These are phyloP conservation scores for Hemisphaericaspora nanyangensis DNA, from an alignment of 805 yeast species.

Conservation along the genomic window DNA sequence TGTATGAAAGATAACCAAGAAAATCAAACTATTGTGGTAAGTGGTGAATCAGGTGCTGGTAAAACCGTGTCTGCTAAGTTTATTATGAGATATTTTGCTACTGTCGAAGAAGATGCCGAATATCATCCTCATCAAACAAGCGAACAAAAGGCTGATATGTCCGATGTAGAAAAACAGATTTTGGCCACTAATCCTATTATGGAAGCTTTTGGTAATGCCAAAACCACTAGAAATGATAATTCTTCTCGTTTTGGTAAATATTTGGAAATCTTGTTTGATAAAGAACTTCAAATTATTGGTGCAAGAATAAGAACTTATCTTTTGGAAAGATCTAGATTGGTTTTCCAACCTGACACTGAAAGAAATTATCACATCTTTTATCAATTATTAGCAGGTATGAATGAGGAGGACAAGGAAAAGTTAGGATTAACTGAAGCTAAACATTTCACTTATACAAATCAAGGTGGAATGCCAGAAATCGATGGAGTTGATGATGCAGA, in stretches of 20 bases:
- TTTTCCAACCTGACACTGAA: constrained; percentile 86
- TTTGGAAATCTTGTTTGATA: constrained; percentile 82
- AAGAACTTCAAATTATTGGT: constrained; percentile 76
- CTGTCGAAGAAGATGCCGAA: constrained; percentile 62
- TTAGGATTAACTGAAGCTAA: constrained; percentile 61
- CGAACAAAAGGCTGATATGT: constrained; percentile 58
- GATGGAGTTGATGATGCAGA: constrained; percentile 76
- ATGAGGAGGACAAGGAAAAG: constrained; percentile 48
- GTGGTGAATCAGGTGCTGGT: constrained; percentile 99
- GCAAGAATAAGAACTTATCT: constrained; percentile 91
- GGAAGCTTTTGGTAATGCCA: constrained; percentile 98
- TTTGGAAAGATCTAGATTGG: constrained; percentile 89
- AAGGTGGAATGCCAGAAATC: constrained; percentile 76
- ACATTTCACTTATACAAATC: constrained; percentile 79
- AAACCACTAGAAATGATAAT: constrained; percentile 94
- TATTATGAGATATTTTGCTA: constrained; percentile 95
- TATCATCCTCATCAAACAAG: constrained; percentile 23
- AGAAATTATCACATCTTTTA: constrained; percentile 95
- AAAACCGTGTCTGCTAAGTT: constrained; percentile 96
- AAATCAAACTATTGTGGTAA: constrained; percentile 93
- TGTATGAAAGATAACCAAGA: constrained; percentile 82
- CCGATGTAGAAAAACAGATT: constrained; percentile 88
- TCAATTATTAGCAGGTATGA: constrained; percentile 76
- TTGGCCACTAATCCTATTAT: constrained; percentile 95
- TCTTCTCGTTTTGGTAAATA: constrained; percentile 98